Evolutionary conservation across 73 alveolate species (phyloP).

Genomic region (Durusdinium trenchii): DNA sequence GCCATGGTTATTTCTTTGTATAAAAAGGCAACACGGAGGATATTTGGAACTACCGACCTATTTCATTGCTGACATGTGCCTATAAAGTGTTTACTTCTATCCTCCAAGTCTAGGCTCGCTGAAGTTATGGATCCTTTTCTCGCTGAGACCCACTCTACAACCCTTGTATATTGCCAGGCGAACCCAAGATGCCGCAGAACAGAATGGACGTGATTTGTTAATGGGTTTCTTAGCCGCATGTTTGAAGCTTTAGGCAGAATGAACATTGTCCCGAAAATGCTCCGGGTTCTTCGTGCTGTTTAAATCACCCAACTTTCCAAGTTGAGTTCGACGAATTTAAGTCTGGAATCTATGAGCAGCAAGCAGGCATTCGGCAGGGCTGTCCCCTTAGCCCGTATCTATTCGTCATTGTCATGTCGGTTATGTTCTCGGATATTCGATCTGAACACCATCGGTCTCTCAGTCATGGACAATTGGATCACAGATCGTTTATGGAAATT

Average conservation of each 20-base stretch:
- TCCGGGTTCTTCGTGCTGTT: neutral
- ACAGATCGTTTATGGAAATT: neutral
- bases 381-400: slow-evolving; percentile 2
- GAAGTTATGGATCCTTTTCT: neutral
- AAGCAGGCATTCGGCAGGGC: neutral
- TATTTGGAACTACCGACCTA: neutral
- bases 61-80: neutral
- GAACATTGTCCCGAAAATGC: neutral
- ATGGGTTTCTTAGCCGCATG: neutral
- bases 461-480: neutral
- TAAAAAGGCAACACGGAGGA: neutral
- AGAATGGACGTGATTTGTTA: neutral
- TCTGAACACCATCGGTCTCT: neutral
- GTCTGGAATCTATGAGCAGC: no score
- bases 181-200: neutral
- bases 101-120: neutral
- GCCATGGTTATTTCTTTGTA: neutral
- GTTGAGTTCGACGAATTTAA: neutral
- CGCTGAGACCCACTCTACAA: neutral
- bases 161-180: slow-evolving; percentile 31
- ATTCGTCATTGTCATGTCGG: neutral
- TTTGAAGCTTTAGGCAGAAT: neutral
- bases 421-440: neutral
- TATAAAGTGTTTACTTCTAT: neutral
- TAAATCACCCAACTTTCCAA: neutral